Evolutionary conservation across 192 early-diverging fungal species (phyloP), one percentile per base, ranked within the genome.

Genomic region (Coemansia sp.): DNA sequence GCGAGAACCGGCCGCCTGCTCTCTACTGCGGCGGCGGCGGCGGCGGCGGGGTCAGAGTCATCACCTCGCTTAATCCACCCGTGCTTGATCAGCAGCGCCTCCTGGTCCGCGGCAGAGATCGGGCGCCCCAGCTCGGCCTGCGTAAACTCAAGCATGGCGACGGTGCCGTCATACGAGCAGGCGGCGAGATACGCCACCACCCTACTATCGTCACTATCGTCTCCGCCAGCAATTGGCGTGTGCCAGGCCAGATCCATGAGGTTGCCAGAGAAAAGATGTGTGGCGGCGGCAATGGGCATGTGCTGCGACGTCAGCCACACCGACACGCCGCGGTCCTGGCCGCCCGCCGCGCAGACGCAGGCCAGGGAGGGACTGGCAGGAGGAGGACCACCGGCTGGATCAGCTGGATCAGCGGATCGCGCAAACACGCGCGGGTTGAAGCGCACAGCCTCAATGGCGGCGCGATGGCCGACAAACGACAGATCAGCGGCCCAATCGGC

Each of bases 131-230:
- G 74, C 70, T 94, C 93, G 12, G 77, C 84, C 22, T 81, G 72
- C 10, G 73, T 83, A 62, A 97, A 94, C 45, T 86, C 84, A 4
- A 97, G 54, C n/a, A 91, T 74, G 1, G 87, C 90, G 4, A 95
- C 87, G 0, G 92, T 89, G 7, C 97, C 97, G 79, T 97, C 95
- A 67, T 96, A 91, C 9, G 96, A 97, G 66, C 93, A 94, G 6
- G 93, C 93, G 42, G 90, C 88, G 38, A 98, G 71, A n/a, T 35
- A 36, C n/a, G 77, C 77, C 6, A 79, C 70, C 1, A 63, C 62
- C 0, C 25, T 11, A 37, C 57, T 31, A 10, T 42, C 53, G 11
- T 46, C 37, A 40, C 19, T 62, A 17, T 20, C 36, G 6, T 1
- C 3, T 38, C 70, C 79, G 39, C 1, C 3, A 5, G 22, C 11